Evolutionary conservation across 371 early-diverging fungal genomes (phyloP).

Genomic region (Saksenaea oblongispora): DNA sequence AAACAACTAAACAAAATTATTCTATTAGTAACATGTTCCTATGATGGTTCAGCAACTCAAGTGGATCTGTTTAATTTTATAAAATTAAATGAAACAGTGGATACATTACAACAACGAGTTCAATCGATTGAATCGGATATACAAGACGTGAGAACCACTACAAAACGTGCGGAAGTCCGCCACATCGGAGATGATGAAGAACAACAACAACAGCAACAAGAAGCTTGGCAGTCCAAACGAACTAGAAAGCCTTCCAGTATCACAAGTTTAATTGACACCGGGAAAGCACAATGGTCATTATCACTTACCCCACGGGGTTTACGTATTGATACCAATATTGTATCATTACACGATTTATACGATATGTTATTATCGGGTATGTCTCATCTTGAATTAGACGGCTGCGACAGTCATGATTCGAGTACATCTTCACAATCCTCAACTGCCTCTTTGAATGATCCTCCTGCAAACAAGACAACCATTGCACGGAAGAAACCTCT

Average conservation of each 20-base stretch:
- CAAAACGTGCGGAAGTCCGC: slow-evolving; percentile 20
- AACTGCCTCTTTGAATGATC: not conserved
- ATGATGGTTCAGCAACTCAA: slow-evolving; percentile 33
- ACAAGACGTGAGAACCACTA: slow-evolving; percentile 21
- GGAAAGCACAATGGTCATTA: slow-evolving; percentile 39
- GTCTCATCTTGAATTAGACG: slow-evolving; percentile 23
- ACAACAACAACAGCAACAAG: too few species aligned
- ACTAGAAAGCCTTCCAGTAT: not conserved
- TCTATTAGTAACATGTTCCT: slow-evolving; percentile 22
- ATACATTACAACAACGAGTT: slow-evolving; percentile 28
- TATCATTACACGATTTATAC: slow-evolving; percentile 42
- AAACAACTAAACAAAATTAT: not conserved
- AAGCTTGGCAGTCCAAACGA: not conserved
- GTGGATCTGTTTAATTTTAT: slow-evolving; percentile 36
- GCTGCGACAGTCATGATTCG: not conserved
- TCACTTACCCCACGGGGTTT: slow-evolving; percentile 43
- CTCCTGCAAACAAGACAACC: slow-evolving; percentile 10
- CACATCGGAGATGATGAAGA: slow-evolving; percentile 5
- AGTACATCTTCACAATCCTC: slow-evolving; percentile 28
- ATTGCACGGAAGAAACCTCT: slow-evolving; percentile 17
- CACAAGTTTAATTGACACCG: not conserved
- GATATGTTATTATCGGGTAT: slow-evolving; percentile 42
- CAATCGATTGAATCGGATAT: slow-evolving; percentile 23
- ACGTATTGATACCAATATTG: slow-evolving; percentile 45
- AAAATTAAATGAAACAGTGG: slow-evolving; percentile 29